phyloP scores from a whole-genome alignment of 495 filamentous ascomycete genomes.

The Neurospora cerealis region DNA sequence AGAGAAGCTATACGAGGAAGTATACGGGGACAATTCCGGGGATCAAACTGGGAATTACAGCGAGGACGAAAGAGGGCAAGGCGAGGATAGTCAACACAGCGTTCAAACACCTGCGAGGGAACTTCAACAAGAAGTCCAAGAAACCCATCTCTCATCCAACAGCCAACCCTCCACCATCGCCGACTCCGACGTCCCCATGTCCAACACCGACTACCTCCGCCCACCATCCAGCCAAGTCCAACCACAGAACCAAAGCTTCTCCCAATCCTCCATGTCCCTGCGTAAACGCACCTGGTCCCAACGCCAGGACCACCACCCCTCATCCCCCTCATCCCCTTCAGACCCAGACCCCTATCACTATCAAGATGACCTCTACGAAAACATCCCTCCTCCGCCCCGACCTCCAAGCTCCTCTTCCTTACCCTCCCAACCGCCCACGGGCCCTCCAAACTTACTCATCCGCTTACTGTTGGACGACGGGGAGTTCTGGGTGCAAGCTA shows the following conservation, averaged over 20 bases:
- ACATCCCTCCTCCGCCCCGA: neutral
- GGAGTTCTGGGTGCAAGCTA: neutral
- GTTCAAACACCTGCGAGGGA: fast-evolving
- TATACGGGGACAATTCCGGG: neutral
- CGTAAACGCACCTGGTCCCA: neutral
- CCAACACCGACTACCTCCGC: neutral
- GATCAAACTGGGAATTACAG: neutral
- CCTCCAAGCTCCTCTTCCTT: neutral
- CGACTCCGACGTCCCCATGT: neutral
- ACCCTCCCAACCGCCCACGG: neutral
- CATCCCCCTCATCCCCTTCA: neutral
- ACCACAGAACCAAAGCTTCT: neutral
- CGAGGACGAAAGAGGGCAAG: neutral
- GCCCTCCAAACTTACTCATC: neutral
- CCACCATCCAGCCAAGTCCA: neutral
- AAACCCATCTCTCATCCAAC: neutral
- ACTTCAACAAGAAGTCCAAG: neutral
- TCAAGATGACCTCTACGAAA: neutral
- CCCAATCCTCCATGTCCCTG: neutral
- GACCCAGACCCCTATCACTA: neutral
- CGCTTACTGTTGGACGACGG: neutral
- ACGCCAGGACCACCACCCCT: neutral
- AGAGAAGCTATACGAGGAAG: neutral
- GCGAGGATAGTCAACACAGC: neutral
- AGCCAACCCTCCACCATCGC: neutral